Conservation (phyloP, 495 filamentous ascomycete genomes). For the Filosporella fistucella region DNA sequence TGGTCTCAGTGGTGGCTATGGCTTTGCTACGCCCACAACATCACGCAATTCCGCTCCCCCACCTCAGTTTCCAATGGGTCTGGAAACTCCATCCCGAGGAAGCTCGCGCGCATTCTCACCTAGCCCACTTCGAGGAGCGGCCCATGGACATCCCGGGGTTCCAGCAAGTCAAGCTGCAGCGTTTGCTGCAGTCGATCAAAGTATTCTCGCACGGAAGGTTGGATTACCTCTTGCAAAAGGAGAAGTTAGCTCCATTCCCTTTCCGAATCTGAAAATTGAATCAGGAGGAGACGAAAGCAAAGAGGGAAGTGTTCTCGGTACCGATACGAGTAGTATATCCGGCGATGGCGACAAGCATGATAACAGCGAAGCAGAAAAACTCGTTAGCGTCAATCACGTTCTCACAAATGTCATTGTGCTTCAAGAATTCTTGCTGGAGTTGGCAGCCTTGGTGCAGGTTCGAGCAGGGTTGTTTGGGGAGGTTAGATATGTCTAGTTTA, state of each 20-base stretch:
- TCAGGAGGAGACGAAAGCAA: constrained; percentile 24
- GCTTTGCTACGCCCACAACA: constrained; percentile 18
- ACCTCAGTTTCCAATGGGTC: constrained; percentile 17
- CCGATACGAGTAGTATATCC: constrained; percentile 32
- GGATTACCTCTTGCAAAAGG: constrained; percentile 31
- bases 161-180: constrained; percentile 39
- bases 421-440: constrained; percentile 84
- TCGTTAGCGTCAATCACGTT: constrained; percentile 76
- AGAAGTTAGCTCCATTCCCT: constrained; percentile 20
- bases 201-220: constrained; percentile 41
- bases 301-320: constrained; percentile 29
- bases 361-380: constrained; percentile 29
- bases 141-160: constrained; percentile 1
- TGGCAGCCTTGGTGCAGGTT: constrained; percentile 82
- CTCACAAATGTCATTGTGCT: constrained; percentile 74
- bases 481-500: constrained; percentile 58
- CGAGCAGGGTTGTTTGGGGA: constrained; percentile 84
- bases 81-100: constrained; percentile 14
- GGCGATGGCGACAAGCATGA: constrained; percentile 12
- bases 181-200: constrained; percentile 49
- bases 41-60: constrained; percentile 12
- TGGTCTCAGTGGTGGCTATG: constrained; percentile 15
- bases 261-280: constrained; percentile 17
- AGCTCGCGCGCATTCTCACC: constrained; percentile 22
- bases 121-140: constrained; percentile 10